phyloP scores from a whole-genome alignment of 768 basidiomycete genomes.

The Suillus cothurnatus region DNA sequence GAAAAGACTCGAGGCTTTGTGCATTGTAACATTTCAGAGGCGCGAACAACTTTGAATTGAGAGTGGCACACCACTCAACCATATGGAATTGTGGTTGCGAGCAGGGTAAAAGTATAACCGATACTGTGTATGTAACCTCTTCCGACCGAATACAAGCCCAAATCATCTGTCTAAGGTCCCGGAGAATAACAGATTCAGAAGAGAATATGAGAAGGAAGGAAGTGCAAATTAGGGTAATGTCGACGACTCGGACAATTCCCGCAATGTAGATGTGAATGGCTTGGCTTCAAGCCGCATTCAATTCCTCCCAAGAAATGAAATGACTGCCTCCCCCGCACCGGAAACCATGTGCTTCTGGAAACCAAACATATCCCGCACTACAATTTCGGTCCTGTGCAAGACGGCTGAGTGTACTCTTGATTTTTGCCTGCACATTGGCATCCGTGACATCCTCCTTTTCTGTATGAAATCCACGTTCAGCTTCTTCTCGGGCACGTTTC shows the following conservation, averaged over 20 bases:
- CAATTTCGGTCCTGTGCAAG: neutral
- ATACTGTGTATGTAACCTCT: neutral
- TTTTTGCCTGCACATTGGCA: neutral
- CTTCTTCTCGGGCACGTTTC: neutral
- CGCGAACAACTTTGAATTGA: neutral
- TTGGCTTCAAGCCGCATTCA: neutral
- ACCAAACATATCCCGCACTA: neutral
- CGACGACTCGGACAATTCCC: neutral
- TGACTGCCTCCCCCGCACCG: neutral
- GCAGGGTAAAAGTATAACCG: neutral
- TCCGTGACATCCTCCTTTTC: neutral
- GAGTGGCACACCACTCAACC: neutral
- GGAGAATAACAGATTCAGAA: neutral
- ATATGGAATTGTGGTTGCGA: no score
- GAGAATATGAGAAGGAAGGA: no score
- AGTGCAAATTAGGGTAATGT: no score
- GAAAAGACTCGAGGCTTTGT: neutral
- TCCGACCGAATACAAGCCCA: neutral
- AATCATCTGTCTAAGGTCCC: neutral
- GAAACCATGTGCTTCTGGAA: neutral
- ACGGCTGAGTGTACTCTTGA: neutral
- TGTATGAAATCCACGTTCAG: neutral
- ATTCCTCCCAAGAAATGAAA: neutral
- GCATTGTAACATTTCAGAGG: neutral
- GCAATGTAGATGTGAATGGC: neutral